A percentile compares a stretch with the other conserved stretches of the same genome.
Evolutionary conservation across 345 rosid genomes (phyloP).

Genomic region (Durio zibethinus): DNA sequence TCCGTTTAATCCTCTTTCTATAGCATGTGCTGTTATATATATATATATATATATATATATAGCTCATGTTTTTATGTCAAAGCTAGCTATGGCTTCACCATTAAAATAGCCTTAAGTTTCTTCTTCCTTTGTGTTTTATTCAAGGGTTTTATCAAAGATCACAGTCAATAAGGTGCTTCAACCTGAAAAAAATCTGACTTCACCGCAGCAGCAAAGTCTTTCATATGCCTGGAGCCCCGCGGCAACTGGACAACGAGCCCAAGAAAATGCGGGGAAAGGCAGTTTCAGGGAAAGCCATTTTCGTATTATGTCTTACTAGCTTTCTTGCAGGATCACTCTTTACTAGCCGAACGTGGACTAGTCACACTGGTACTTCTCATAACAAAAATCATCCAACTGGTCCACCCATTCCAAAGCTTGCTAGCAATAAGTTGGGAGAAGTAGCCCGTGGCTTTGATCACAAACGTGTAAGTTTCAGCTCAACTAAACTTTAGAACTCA

Average conservation of each 20-base stretch:
- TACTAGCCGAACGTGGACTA: conserved; percentile 40
- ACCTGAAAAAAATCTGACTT: conserved; percentile 11
- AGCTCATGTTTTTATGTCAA: background rate
- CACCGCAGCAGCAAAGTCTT: background rate
- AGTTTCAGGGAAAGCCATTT: conserved; percentile 57
- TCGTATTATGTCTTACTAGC: conserved; percentile 57
- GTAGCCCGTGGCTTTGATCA: conserved; percentile 50
- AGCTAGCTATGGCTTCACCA: background rate
- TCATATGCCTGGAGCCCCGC: conserved; percentile 14
- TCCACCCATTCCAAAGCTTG: conserved; percentile 23
- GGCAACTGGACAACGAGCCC: conserved; percentile 24
- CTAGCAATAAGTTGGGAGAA: conserved; percentile 17
- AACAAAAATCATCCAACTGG: conserved; percentile 22
- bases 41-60: too few species aligned
- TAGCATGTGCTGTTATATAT: background rate
- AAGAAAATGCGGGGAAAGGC: conserved; percentile 67
- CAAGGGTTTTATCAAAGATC: conserved; percentile 12
- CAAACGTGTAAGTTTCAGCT: conserved; percentile 44
- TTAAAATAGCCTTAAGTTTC: background rate
- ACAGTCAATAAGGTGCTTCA: conserved; percentile 6
- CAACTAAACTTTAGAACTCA: background rate
- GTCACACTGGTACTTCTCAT: conserved; percentile 4
- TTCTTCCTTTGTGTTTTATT: background rate
- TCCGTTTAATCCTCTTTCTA: too few species aligned
- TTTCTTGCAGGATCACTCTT: conserved; percentile 76